Base-by-base conservation (phyloP, 257 asterid genomes). In the Osmanthus fragrans region DNA sequence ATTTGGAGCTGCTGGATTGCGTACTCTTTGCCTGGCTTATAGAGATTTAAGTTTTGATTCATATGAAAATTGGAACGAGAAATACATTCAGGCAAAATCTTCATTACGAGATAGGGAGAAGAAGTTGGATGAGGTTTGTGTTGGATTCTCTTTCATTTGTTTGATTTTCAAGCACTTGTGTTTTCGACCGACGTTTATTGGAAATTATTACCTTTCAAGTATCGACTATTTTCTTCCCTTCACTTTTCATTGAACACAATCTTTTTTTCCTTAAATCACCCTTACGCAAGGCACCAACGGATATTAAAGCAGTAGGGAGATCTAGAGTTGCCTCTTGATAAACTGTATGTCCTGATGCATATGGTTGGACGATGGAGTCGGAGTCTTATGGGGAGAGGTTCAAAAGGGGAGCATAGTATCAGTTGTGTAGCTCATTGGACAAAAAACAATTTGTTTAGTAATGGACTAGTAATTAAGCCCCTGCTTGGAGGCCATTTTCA, bases 1-100 rank as follows among this genome's bases (percentile, higher is more conserved):
- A 75, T 96, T 94, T 83, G 99, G 99, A 81, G 95, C 95, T 82
- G 91, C 98, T 81, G 99, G 99, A 74, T 83, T 96, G 87, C 97
- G 99, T 75, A 96, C 99, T 15, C 97, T 94, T 84, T 96, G 99
- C 87, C 84, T 96, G 86, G 99, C 99, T 73, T 96, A 89, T 80
- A 87, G 89, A 82, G 88, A 86, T 82, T 79, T 96, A 80, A 90
- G 83, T 87, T 72, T 93, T 77, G 96, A 91, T 72, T 79, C 73
- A 29, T 96, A 96, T 80, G 97, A 96, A 76, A 91, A 74, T 85
- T 96, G 99, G 99, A 96, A 94, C 58, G 98, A 94, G 87, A 96
- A 90, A 77, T 96, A 85, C 85, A 87, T 96, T 82, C 99, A 96
- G 86, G 96, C 99, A 71, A 96, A 96, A 88, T 93, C 99, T 79